Evolutionary conservation across 305 asterid genomes (phyloP).

Genomic region (Fraxinus albicans): DNA sequence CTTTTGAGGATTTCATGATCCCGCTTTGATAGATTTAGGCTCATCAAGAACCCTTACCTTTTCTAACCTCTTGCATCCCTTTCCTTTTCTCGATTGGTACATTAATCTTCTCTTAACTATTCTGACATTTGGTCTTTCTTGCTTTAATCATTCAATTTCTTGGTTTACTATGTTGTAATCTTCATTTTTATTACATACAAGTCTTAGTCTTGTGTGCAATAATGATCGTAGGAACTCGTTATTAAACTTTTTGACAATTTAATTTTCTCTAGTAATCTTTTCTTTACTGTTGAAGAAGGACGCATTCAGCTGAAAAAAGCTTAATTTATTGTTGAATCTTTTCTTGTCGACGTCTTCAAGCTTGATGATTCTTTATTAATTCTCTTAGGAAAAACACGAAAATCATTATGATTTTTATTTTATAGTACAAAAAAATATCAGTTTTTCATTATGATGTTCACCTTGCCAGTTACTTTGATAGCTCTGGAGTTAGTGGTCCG

Average conservation of each 20-base stretch:
- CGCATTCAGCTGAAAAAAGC: not conserved
- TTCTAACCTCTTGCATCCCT: not conserved
- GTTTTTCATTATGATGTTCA: constrained; percentile 4
- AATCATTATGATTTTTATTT: not conserved
- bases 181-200: not conserved
- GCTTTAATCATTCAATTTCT: not conserved
- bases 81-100: not conserved
- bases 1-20: not conserved
- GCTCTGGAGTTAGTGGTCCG: constrained; percentile 65
- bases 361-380: not conserved
- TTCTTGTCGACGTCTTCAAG: not conserved
- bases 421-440: not conserved
- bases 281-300: not conserved
- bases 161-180: not conserved
- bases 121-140: not conserved
- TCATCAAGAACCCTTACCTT: not conserved
- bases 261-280: not conserved
- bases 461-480: constrained; percentile 52
- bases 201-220: not conserved
- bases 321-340: not conserved
- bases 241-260: not conserved
- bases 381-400: not conserved
- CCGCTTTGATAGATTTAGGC: not conserved
- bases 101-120: not conserved
- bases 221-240: not conserved